Conservation (phyloP, 805 yeast genomes). For the Candida maesae region DNA sequence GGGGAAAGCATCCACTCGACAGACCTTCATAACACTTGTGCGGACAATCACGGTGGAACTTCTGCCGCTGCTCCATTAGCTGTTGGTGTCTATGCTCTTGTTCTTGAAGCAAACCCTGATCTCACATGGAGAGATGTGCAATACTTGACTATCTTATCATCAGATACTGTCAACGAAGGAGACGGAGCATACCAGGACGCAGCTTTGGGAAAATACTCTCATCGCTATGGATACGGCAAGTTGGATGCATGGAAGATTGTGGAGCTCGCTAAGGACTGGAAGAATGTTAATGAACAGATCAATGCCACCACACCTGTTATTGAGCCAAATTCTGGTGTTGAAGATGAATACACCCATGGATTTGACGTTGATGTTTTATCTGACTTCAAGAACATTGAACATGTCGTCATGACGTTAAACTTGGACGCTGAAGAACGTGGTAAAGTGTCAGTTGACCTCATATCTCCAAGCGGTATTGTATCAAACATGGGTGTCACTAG, state of each 20-base stretch:
- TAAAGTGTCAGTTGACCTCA: constrained; percentile 54
- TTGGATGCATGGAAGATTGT: constrained; percentile 79
- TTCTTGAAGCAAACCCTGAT: constrained; percentile 77
- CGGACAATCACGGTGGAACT: constrained; percentile 86
- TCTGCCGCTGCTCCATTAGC: constrained; percentile 99
- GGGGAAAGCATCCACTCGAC: constrained; percentile 89
- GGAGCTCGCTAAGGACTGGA: constrained; percentile 68
- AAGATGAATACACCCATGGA: constrained; percentile 31
- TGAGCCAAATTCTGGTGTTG: constrained; percentile 8
- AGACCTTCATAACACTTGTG: constrained; percentile 66
- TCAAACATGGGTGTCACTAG: constrained; percentile 75
- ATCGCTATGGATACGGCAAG: constrained; percentile 88
- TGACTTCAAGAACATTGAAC: constrained; percentile 76
- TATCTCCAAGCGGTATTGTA: constrained; percentile 70
- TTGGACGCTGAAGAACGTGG: constrained; percentile 69
- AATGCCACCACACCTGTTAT: constrained; percentile 40
- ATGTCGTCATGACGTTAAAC: constrained; percentile 76
- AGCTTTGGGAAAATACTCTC: constrained; percentile 68
- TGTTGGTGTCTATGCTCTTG: constrained; percentile 89
- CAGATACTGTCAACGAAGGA: constrained; percentile 59
- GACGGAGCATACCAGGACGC: constrained; percentile 77
- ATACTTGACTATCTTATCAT: constrained; percentile 68
- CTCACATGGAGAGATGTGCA: constrained; percentile 96
- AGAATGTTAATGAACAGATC: constrained; percentile 86
- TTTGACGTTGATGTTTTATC: constrained; percentile 49